Base-by-base conservation (phyloP, 2,329 filamentous ascomycete genomes). In the Hypoxylon sp. region DNA sequence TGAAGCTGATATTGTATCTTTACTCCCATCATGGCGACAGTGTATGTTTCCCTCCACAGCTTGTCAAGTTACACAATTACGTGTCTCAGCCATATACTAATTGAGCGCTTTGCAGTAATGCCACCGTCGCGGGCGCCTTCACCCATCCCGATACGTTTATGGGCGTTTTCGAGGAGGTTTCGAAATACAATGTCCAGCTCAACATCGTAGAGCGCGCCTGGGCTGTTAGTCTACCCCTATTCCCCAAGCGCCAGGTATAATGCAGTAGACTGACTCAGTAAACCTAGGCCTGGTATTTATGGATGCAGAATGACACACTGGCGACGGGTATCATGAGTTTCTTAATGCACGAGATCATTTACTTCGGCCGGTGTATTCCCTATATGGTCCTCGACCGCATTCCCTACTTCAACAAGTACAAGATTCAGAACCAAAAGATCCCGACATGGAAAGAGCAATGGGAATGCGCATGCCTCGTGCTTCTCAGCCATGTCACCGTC, bases 241-340 rank as follows among this genome's bases (percentile, higher is more conserved):
- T 37, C 46, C 31, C 52, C 51, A 22, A 39, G 19, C 5, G 44
- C 61, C 50, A 53, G 58, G 62, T 29, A 52, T 61, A n/a, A 57
- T 37, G 24, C 9, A 54, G 50, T 37, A 42, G 5, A 70, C 68
- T 64, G 59, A 61, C 61, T 70, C 59, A 75, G 67, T 62, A 17
- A 50, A 58, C 33, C 10, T 59, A 90, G 82, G 90, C 94, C 44
- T 98, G 94, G 95, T 99, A 99, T 81, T 88, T 95, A 14, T 99
- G 91, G 87, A 97, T 98, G 92, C 93, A 97, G 81, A 99, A 99
- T 81, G 96, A 99, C 83, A 91, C 92, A 60, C 90, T 99, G 70
- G 96, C 96, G 66, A 99, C 96, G 3, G 96, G 96, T 68, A 96
- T 99, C 84, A 92, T 98, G 92, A 97, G 94, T 76, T 99, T 99